Evolutionary conservation across 225 moss, liverwort and hornwort species (phyloP).

Genomic region (Physcomitrium patens): DNA sequence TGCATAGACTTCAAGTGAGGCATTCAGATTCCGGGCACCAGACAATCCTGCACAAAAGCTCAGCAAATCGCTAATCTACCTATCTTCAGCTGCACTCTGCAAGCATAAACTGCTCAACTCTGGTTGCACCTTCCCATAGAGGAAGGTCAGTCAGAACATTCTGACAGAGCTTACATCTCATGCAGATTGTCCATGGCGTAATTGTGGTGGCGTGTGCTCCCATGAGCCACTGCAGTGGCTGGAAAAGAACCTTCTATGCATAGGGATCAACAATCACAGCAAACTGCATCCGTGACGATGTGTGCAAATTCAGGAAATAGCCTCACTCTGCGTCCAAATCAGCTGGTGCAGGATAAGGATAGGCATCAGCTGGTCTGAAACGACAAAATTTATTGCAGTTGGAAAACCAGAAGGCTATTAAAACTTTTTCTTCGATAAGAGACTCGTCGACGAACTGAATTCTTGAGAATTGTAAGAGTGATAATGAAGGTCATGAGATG

Average conservation of each 20-base stretch:
- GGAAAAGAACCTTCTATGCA: conserved; percentile 10
- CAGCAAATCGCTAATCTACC: conserved; percentile 31
- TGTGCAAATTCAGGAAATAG: neutral
- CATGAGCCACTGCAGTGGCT: neutral
- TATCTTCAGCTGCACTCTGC: conserved; percentile 29
- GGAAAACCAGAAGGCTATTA: neutral
- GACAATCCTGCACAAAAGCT: conserved; percentile 39
- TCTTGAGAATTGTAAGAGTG: neutral
- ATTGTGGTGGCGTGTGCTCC: conserved; percentile 18
- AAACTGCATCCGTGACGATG: neutral
- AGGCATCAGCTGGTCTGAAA: neutral
- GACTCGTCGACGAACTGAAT: too few species aligned
- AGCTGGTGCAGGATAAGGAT: too few species aligned
- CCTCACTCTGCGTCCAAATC: neutral
- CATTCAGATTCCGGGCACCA: conserved; percentile 32
- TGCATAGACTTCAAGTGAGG: conserved; percentile 16
- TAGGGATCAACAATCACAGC: conserved; percentile 7
- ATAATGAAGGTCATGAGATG: neutral
- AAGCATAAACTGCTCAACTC: conserved; percentile 19
- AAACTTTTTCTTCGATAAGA: too few species aligned
- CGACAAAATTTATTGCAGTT: conserved; percentile 19
- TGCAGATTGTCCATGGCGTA: conserved; percentile 30
- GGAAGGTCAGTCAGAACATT: conserved; percentile 33
- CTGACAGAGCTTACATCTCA: conserved; percentile 40
- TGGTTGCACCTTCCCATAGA: conserved; percentile 16